These are phyloP conservation scores for Salvia miltiorrhiza DNA, from an alignment of 257 asterid species.

Conservation along the genomic window DNA sequence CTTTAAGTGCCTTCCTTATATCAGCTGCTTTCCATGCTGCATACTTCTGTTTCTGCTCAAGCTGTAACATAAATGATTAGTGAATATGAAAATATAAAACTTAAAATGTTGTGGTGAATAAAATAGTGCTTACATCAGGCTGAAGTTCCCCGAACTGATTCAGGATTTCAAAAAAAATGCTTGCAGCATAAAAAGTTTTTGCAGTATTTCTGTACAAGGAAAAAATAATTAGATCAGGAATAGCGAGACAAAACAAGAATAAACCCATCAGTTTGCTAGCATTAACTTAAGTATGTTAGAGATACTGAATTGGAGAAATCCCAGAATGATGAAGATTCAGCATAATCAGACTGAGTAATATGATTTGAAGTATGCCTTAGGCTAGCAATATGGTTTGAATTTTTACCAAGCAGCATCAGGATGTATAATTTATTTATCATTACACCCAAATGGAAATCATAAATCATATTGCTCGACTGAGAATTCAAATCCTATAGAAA, in stretches of 20 bases:
- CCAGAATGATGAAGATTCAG: background rate
- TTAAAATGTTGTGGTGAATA: background rate
- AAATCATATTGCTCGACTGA: background rate
- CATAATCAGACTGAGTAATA: background rate
- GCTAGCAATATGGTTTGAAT: background rate
- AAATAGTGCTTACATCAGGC: slow-evolving; percentile 70
- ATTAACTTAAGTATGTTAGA: background rate
- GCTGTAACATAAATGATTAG: slow-evolving; percentile 39
- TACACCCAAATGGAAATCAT: background rate
- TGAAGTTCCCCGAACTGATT: slow-evolving; percentile 82
- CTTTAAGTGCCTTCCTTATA: slow-evolving; percentile 91
- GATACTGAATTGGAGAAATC: background rate
- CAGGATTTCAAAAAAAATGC: slow-evolving; percentile 89
- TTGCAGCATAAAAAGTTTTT: slow-evolving; percentile 96
- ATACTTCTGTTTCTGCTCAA: slow-evolving; percentile 97
- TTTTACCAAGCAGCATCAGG: slow-evolving; percentile 10
- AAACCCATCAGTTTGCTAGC: background rate
- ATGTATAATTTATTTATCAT: background rate
- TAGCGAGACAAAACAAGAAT: background rate
- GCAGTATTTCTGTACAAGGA: slow-evolving; percentile 76
- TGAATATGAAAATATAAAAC: background rate
- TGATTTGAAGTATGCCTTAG: background rate
- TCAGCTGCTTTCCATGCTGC: slow-evolving; percentile 99
- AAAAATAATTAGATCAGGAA: slow-evolving; percentile 15
- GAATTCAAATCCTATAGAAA: background rate